Base-by-base conservation (phyloP, 2,329 filamentous ascomycete species). In the Sporothrix brunneoviolacea region DNA sequence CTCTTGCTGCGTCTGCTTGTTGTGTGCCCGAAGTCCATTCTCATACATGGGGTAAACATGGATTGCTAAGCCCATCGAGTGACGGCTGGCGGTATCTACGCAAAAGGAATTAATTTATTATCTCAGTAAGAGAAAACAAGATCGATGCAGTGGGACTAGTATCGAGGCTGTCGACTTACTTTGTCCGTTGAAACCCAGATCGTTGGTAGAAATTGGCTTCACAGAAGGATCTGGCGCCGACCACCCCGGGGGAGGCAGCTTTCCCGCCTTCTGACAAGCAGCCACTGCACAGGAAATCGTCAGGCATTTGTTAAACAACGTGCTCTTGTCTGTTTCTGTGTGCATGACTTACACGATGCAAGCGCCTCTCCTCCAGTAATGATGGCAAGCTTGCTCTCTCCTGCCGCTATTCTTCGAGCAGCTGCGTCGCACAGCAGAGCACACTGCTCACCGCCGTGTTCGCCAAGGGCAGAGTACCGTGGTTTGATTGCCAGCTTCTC, bases 11-110 rank as follows among this genome's bases (percentile, higher is more conserved):
- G 52, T 54, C 36, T 49, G 46, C 19, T 28, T 33, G n/a, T 19
- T 7, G 19, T 46, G 44, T 7, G 52, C 52, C 16, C 52, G 52
- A 18, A 54, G 43, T 2, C 44, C 44, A 36, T 54, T 54, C 32
- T 54, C 52, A 30, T 54, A 54, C 52, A 54, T 54, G 1, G 52
- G 44, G 22, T 54, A 54, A 13, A 54, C 48, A 12, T 54, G 52
- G n/a, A 52, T 48, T 6, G 52, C 19, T 22, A 54, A 30, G 2
- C 52, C 52, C 43, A 52, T 52, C 13, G 18, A 19, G 32, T 54
- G 52, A 8, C 27, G 36, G 40, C 52, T 49, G 28, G 43, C 52
- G n/a, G 42, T 46, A 12, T 39, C 42, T 46, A 8, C 22, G n/a
- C n/a, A n/a, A n/a, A n/a, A 4, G 12, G 22, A 4, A 32, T 8